Base-by-base conservation (phyloP, 257 asterid genomes). In the Nicotiana sylvestris region DNA sequence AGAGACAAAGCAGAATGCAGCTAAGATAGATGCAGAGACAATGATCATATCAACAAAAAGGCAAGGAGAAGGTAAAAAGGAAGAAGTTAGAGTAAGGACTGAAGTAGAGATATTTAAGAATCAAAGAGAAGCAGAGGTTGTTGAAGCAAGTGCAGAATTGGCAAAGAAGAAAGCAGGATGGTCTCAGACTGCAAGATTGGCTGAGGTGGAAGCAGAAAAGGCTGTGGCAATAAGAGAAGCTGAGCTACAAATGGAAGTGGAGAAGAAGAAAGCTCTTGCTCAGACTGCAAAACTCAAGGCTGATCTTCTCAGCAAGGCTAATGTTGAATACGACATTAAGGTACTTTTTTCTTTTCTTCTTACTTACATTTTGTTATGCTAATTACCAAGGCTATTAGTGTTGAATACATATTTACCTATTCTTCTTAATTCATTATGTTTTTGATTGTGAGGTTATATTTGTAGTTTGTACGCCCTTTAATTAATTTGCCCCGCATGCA, bases 101-200 rank as follows among this genome's bases (percentile, higher is more conserved):
- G 90, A 87, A 29, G 91, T 91, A 0, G 85, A 92, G 88, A 86
- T 92, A 43, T 90, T 67, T 51, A 86, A 91, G 91, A 92, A 92
- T 56, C 87, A 58, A 33, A 82, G 83, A 21, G 94, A 90, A 81
- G 94, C 97, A 0, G 91, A 90, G 83, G 91, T 91, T 77, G 91
- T 92, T 0, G 82, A 89, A 82, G 92, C 93, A 0, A 89, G 85
- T n/a, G 82, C 97, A 0, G 86, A 81, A 30, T 82, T 92, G 10
- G 91, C 92, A 0, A 92, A 84, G 83, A 91, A 92, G 91, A 92
- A 92, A 88, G 93, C 94, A 0, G 89, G 88, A 0, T 92, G 93
- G 97, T 85, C 93, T 3, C 85, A 77, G 84, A 90, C 82, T 88
- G 90, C 92, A 6, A 78, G 86, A 53, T 84, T 90, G 82, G 95